Percentiles rank a stretch among this genome's conserved stretches.
phyloP scores from a whole-genome alignment of 208 protist species.

The Crithidia bombi region DNA sequence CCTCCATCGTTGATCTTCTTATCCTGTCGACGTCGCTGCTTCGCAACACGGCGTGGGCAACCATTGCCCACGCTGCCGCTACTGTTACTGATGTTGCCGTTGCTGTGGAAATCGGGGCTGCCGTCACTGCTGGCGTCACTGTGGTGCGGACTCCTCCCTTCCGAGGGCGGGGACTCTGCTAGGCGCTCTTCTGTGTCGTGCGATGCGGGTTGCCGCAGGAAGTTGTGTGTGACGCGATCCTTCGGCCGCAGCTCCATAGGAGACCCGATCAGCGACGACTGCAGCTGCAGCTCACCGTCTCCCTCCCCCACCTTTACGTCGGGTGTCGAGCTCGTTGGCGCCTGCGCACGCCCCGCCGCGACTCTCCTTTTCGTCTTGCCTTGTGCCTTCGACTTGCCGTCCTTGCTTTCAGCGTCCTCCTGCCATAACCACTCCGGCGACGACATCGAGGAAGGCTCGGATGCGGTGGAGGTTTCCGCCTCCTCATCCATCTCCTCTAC shows the following conservation, averaged over 20 bases:
- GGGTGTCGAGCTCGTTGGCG: not conserved
- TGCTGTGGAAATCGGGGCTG: not conserved
- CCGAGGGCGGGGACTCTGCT: not conserved
- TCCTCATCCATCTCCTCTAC: conserved; percentile 13
- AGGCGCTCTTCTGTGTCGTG: not conserved
- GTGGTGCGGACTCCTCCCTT: not conserved
- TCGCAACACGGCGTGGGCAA: not conserved
- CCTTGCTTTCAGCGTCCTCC: no score
- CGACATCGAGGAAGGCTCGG: not conserved
- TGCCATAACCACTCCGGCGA: conserved; percentile 2
- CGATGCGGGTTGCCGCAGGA: not conserved
- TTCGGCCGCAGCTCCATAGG: not conserved
- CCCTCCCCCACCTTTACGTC: not conserved
- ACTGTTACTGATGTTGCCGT: conserved; percentile 1
- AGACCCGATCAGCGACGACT: conserved; percentile 14
- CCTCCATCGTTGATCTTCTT: not conserved
- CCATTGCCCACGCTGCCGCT: not conserved
- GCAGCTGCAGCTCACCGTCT: not conserved
- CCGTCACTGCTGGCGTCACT: conserved; percentile 1
- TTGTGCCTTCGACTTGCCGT: no score
- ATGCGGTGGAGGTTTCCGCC: not conserved
- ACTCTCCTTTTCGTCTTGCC: not conserved
- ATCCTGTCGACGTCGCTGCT: not conserved
- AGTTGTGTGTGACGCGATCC: not conserved
- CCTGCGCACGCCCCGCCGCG: not conserved